Percentiles rank a stretch among this genome's conserved stretches.
Conservation (phyloP, 495 filamentous ascomycete species). For the Penicillium pulvis region DNA sequence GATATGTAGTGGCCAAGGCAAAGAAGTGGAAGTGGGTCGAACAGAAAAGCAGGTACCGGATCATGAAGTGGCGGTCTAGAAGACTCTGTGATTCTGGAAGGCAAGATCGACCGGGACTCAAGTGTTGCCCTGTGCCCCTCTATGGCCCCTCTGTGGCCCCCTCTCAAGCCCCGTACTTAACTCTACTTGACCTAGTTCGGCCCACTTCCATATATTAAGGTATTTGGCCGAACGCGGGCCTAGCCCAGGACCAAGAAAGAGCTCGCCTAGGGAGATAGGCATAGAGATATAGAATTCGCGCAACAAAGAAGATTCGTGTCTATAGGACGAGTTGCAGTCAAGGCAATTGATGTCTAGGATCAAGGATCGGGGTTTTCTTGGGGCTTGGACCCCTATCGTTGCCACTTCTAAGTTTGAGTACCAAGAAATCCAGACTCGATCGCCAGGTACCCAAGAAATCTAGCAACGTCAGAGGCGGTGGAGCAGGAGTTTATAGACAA, state of each 20-base stretch:
- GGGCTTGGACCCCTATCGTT: neutral
- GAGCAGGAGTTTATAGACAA: neutral
- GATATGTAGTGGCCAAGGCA: no score
- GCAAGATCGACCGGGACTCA: neutral
- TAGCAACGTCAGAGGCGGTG: slow-evolving; percentile 30
- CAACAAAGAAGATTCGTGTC: neutral
- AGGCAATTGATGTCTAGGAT: neutral
- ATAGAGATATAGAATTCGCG: neutral
- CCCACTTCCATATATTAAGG: slow-evolving; percentile 16
- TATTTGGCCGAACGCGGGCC: slow-evolving; percentile 15
- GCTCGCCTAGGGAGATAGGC: slow-evolving; percentile 6
- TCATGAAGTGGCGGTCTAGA: slow-evolving; percentile 2
- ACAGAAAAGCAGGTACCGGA: neutral
- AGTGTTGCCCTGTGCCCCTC: no score
- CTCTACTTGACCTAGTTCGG: slow-evolving; percentile 11
- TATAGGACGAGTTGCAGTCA: neutral
- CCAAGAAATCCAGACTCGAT: slow-evolving; percentile 24
- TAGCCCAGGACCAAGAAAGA: slow-evolving; percentile 11
- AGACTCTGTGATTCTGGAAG: slow-evolving; percentile 23
- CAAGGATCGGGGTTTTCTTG: neutral
- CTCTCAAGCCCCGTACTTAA: slow-evolving; percentile 1
- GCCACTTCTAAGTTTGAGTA: neutral
- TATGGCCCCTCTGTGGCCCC: neutral
- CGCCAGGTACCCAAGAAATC: slow-evolving; percentile 24
- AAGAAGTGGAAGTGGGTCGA: neutral